phyloP scores from a whole-genome alignment of 1,139 yeast species.

The Yamadazyma songkhlaensis region DNA sequence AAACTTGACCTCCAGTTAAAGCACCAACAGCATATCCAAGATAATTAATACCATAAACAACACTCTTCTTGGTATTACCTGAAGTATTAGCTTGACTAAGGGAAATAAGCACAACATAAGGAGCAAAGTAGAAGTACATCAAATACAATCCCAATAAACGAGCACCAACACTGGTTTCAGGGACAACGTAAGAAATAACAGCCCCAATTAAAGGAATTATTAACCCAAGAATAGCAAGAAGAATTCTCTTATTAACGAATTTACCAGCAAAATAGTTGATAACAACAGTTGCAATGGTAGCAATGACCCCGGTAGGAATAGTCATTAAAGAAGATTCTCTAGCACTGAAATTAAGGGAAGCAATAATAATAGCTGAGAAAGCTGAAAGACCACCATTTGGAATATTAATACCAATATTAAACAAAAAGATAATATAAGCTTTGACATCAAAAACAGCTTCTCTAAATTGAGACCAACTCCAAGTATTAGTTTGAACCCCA shows the following conservation, averaged over 20 bases:
- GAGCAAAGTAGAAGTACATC: constrained; percentile 23
- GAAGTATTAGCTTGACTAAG: constrained; percentile 26
- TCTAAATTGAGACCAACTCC: constrained; percentile 21
- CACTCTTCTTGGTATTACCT: constrained; percentile 23
- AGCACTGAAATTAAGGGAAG: constrained; percentile 18
- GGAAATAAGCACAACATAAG: constrained; percentile 24
- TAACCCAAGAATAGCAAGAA: constrained; percentile 15
- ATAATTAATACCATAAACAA: constrained; percentile 18
- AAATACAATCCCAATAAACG: constrained; percentile 21
- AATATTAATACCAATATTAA: constrained; percentile 33
- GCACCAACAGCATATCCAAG: constrained; percentile 26
- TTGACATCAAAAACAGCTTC: constrained; percentile 25
- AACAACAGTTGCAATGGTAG: constrained; percentile 17
- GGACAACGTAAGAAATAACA: constrained; percentile 16
- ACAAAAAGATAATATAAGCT: constrained; percentile 23
- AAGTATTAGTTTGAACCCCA: constrained; percentile 22
- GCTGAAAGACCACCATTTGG: constrained; percentile 44
- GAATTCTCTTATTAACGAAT: constrained; percentile 16
- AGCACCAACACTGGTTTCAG: constrained; percentile 17
- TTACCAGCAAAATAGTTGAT: constrained; percentile 18
- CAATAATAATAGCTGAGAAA: constrained; percentile 24
- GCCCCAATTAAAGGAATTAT: constrained; percentile 20
- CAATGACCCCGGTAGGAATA: constrained; percentile 24
- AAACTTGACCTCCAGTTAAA: constrained; percentile 31
- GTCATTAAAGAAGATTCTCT: constrained; percentile 21